Evolutionary conservation across 2,329 filamentous ascomycete genomes (phyloP).

Genomic region (Botrytis elliptica): DNA sequence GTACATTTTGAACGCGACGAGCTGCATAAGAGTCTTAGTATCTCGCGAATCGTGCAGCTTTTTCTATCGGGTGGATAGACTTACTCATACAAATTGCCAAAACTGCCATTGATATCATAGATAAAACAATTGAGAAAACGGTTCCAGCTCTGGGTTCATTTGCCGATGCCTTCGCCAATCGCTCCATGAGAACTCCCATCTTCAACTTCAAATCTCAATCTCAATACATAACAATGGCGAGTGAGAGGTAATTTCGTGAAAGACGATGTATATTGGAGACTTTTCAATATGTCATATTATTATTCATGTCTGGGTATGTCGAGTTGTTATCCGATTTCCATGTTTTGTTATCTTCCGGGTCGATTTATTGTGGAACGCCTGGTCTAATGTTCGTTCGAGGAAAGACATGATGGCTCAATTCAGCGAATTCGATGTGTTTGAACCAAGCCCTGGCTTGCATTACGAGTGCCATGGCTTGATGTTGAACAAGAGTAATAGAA

Average conservation of each 20-base stretch:
- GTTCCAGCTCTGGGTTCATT: slow-evolving; percentile 27
- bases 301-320: neutral
- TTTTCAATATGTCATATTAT: neutral
- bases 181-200: neutral
- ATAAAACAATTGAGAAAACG: slow-evolving; percentile 28
- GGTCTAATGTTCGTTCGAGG: neutral
- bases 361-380: neutral
- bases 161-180: slow-evolving; percentile 6
- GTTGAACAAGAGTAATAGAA: neutral
- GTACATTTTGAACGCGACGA: slow-evolving; percentile 32
- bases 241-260: too few species aligned
- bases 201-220: neutral
- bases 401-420: neutral
- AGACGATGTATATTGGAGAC: neutral
- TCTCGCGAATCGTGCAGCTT: neutral
- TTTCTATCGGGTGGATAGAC: neutral
- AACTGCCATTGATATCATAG: slow-evolving; percentile 28
- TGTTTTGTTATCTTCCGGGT: neutral
- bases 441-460: neutral
- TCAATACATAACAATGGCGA: too few species aligned
- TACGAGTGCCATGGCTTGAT: neutral
- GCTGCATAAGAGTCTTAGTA: slow-evolving; percentile 24
- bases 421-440: neutral
- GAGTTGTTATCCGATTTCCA: slow-evolving; percentile 2
- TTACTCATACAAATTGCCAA: slow-evolving; percentile 34